Conservation (phyloP, 139 green algal species). For the Picochlorum sp. region DNA sequence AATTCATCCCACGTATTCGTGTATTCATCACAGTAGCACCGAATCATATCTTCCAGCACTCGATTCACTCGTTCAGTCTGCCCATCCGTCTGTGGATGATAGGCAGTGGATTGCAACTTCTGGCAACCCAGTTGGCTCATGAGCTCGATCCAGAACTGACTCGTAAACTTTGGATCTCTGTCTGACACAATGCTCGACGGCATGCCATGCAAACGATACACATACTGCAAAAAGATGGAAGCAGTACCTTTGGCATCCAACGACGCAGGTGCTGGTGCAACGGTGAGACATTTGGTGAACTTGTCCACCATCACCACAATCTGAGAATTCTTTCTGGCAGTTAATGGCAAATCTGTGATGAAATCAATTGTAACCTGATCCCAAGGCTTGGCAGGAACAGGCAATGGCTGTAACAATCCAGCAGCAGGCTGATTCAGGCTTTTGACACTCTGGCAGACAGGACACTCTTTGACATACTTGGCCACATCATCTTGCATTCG, state of each 20-base stretch:
- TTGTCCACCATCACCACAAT: too few relatives aligned
- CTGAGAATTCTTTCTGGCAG: too few relatives aligned
- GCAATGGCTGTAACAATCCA: conserved; percentile 19
- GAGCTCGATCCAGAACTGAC: conserved; percentile 18
- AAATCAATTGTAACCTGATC: not conserved
- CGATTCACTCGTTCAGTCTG: conserved; percentile 57
- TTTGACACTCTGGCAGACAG: not conserved
- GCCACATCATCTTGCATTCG: not conserved
- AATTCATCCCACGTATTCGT: too few relatives aligned
- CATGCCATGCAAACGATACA: too few relatives aligned
- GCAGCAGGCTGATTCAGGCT: not conserved
- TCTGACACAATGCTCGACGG: too few relatives aligned
- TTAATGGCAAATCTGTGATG: too few relatives aligned
- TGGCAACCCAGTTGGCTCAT: conserved; percentile 1
- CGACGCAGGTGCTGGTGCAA: too few relatives aligned
- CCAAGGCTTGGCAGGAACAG: conserved; percentile 28
- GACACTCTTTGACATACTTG: not conserved
- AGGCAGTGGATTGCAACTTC: conserved; percentile 11
- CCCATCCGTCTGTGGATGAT: conserved; percentile 52
- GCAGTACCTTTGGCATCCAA: too few relatives aligned
- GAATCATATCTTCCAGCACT: too few relatives aligned
- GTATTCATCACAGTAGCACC: too few relatives aligned
- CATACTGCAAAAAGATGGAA: too few relatives aligned
- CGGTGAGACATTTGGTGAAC: too few relatives aligned
- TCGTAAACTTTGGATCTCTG: not conserved